phyloP scores from a whole-genome alignment of 1,284 basidiomycete species.

The Pseudomicrostroma phylloplanum region DNA sequence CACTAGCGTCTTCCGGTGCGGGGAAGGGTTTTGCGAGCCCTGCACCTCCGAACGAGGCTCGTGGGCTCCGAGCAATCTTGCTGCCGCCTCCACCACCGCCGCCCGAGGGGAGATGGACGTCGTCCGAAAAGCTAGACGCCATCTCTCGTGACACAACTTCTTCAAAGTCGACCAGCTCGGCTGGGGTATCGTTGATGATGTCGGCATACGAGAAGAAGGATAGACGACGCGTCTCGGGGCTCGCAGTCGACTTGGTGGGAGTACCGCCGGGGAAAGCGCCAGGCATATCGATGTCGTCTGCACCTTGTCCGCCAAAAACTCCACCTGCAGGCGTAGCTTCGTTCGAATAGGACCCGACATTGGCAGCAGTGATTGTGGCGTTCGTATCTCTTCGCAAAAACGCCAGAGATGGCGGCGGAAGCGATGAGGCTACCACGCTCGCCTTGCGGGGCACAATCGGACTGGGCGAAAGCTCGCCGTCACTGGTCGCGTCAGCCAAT shows the following conservation, averaged over 20 bases:
- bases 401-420: background rate
- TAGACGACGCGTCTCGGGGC: constrained; percentile 23
- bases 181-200: constrained; percentile 40
- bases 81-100: too few species aligned
- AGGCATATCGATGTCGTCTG: background rate
- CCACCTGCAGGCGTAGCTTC: background rate
- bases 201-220: constrained; percentile 46
- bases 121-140: background rate
- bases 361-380: constrained; percentile 1
- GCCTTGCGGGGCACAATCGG: background rate
- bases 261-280: background rate
- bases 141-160: background rate
- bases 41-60: too few species aligned
- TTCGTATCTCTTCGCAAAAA: background rate
- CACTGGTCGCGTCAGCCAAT: constrained; percentile 7
- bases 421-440: background rate
- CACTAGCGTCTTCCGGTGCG: too few species aligned
- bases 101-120: too few species aligned
- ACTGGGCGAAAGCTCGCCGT: background rate
- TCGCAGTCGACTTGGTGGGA: constrained; percentile 1
- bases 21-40: too few species aligned
- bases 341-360: background rate
- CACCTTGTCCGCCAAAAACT: background rate
- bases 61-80: too few species aligned
- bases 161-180: constrained; percentile 36